These are phyloP conservation scores for Aspergillus fumigatus DNA, from an alignment of 2,329 filamentous ascomycete species.

Conservation along the genomic window DNA sequence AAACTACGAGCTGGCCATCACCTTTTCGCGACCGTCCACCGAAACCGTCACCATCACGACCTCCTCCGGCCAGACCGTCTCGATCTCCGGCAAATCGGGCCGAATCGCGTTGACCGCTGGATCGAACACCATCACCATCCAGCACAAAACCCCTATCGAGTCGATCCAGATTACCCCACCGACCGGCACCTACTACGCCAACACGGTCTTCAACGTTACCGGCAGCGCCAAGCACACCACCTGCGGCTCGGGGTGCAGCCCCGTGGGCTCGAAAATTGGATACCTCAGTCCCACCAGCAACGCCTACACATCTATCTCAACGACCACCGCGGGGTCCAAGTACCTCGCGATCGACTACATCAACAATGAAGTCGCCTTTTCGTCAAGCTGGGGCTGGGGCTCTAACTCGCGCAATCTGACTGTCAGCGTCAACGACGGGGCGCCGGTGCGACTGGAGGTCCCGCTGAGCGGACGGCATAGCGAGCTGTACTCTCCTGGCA, in stretches of 20 bases:
- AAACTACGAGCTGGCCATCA: slow-evolving; percentile 20
- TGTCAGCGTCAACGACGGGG: slow-evolving; percentile 43
- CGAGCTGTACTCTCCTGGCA: slow-evolving; percentile 38
- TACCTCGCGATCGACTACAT: slow-evolving; percentile 48
- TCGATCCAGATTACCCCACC: slow-evolving; percentile 21
- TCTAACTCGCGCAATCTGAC: slow-evolving; percentile 50
- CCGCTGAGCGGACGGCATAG: slow-evolving; percentile 40
- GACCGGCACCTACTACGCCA: slow-evolving; percentile 39
- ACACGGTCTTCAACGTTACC: slow-evolving; percentile 31
- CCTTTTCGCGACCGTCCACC: slow-evolving; percentile 4
- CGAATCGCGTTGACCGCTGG: slow-evolving; percentile 19
- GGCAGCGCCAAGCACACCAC: slow-evolving; percentile 32
- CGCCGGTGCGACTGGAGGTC: slow-evolving; percentile 46
- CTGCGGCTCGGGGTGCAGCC: slow-evolving; percentile 41
- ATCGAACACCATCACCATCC: slow-evolving; percentile 24
- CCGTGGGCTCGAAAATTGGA: slow-evolving; percentile 42
- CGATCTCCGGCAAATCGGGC: slow-evolving; percentile 4
- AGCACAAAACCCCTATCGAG: slow-evolving; percentile 9
- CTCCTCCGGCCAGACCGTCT: background rate
- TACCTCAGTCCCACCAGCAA: slow-evolving; percentile 29
- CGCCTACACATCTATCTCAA: slow-evolving; percentile 35
- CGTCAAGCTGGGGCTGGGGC: slow-evolving; percentile 41
- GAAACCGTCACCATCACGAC: slow-evolving; percentile 7
- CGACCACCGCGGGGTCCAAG: slow-evolving; percentile 27
- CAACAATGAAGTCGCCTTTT: slow-evolving; percentile 49